Base-by-base conservation (phyloP, 1,284 basidiomycete genomes). In the Boletus semigastroideus region DNA sequence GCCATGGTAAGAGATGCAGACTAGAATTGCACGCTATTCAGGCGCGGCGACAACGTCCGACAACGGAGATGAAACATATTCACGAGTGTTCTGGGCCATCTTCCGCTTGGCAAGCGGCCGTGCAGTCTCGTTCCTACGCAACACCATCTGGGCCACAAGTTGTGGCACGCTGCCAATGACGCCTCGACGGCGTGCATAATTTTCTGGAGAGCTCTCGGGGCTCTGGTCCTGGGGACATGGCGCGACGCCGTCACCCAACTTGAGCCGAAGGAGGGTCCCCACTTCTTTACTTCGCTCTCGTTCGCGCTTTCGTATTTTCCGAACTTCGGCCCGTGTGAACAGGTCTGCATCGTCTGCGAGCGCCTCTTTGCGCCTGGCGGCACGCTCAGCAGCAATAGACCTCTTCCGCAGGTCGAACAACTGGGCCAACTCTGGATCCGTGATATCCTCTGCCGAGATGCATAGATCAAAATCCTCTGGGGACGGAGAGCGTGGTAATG, bases 121-220 rank as follows among this genome's bases (percentile, higher is more conserved):
- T 22, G 53, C 65, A 4, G 65, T 61, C 42, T 78, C 75, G 52
- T 67, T 68, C 49, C 82, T 63, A 46, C 75, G 72, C 56, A 83
- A 70, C 39, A 80, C 65, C 81, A 83, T 83, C 64, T 77, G 76
- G 48, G 81, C 80, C 43, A 83, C 77, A 17, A 82, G 69, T 51
- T 81, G 78, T 34, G 73, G 66, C 60, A 83, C 69, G 51, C 59
- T 76, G 39, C 67, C 60, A 49, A 71, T 69, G 40, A 58, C 59
- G 12, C 65, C 64, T 57, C 52, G 57, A 22, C 56, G 60, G 37
- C 66, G 68, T 12, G 50, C 46, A 28, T 48, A 28, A 20, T 51
- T 56, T 54, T 66, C 55, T 11, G 52, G 20, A 14, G 58, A 59
- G 36, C 58, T 53, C 47, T 60, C 61, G 55, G 60, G 55, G 20